These are phyloP conservation scores for Dactylis glomerata DNA, from an alignment of 176 grass and related monocot species.

Conservation along the genomic window DNA sequence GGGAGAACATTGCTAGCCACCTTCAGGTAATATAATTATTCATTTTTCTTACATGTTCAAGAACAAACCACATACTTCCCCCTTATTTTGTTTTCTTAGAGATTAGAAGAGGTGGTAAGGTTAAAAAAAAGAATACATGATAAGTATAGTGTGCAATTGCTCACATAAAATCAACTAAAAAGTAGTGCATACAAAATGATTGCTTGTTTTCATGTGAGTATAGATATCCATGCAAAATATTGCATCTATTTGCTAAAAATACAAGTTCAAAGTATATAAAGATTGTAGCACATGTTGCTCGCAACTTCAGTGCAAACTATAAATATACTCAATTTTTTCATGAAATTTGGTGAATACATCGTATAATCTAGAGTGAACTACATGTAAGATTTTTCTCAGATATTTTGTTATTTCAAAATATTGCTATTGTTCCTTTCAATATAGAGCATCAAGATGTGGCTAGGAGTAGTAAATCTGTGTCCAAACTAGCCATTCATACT, in stretches of 20 bases:
- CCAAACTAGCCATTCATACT: neutral
- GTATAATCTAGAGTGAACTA: neutral
- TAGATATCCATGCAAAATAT: neutral
- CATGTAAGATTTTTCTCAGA: neutral
- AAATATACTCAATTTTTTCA: neutral
- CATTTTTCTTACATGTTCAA: neutral
- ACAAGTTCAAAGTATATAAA: no score
- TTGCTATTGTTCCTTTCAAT: neutral
- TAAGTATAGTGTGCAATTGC: neutral
- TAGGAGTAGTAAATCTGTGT: neutral
- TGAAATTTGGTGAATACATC: neutral
- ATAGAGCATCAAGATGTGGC: neutral
- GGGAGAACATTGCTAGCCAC: constrained; percentile 40
- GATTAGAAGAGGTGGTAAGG: neutral
- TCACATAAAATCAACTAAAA: neutral
- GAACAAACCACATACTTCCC: neutral
- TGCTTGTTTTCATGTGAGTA: no score
- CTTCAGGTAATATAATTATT: constrained; percentile 5
- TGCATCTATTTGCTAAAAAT: neutral
- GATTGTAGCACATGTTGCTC: no score
- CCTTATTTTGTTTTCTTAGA: neutral
- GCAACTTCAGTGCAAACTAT: neutral
- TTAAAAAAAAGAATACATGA: no score
- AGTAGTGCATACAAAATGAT: neutral
- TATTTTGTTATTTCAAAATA: neutral